Base-by-base conservation (phyloP, 441 rosid species). In the Pelargonium citronellum region DNA sequence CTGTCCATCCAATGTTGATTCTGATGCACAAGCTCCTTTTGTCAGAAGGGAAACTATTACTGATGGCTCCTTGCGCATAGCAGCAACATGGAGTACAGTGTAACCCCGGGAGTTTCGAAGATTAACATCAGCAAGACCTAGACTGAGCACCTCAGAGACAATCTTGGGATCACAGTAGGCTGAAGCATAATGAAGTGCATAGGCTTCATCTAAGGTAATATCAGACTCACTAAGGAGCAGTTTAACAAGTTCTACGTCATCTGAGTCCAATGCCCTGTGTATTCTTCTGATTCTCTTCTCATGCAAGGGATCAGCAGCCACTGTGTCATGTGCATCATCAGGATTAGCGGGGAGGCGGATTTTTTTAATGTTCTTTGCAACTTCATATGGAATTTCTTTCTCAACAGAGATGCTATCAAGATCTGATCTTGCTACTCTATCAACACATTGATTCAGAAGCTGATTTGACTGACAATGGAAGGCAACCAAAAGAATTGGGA, bases 151-250 rank as follows among this genome's bases (percentile, higher is more conserved):
- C 81, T 91, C 88, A 2, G 87, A 78, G 65, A 94, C 86, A 74
- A 91, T 86, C 82, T 94, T 94, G 15, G 92, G 89, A 73, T 94
- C 96, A 78, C 97, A 90, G 72, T 90, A 87, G 0, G 96, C 95
- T 17, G 88, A 87, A 64, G 91, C 87, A 66, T 94, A 94, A 80
- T 90, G 97, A 67, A 94, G 89, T 12, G 93, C 98, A 71, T 79
- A 68, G 15, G 92, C 98, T 69, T 81, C 85, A 72, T 94, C 87
- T 67, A 94, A 75, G 66, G 89, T 86, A 73, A 86, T 77, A 12
- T 77, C 77, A 72, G 97, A 87, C 74, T 94, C 98, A 0, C 85
- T 78, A 47, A 94, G 80, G 39, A 91, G 92, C 73, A 90, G 97
- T 75, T 84, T 82, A 69, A 94, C 87, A 16, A 94, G 93, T 62